Evolutionary conservation across 495 filamentous ascomycete species (phyloP), one percentile per base, ranked within the genome.

Genomic region (Neurospora sublineolata): DNA sequence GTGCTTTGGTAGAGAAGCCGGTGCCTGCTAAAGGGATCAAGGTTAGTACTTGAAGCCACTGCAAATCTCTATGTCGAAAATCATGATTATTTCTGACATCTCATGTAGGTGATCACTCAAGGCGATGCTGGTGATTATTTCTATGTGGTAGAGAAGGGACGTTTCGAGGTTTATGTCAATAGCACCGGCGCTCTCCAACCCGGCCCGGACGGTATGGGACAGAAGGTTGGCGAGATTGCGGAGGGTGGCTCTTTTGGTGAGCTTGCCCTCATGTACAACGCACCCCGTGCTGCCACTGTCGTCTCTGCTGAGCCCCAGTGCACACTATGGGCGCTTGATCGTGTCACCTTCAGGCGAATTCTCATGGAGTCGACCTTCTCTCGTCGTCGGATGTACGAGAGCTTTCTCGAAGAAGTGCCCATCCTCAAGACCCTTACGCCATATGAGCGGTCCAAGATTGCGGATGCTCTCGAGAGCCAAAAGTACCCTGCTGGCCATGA

Each of bases 341-440:
- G 95, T 39, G 87, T 98, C 68, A 99, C 95, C 6, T 99, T 99
- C 87, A 93, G 95, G 68, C 93, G 95, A 38, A 98, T 99, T 76
- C 85, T 99, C 70, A 97, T 99, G 96, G 95, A 98, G 82, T 94
- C 92, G 68, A 96, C 95, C 20, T 99, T 97, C 82, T 92, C 94
- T 77, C 92, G 94, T 38, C 89, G 95, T 72, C 91, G 94, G 74
- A 93, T 98, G 89, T 99, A 98, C 79, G 95, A 99, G 79, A 91
- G 89, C 76, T 98, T 99, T 84, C 86, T 99, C n/a, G 94, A 97
- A 78, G 94, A 97, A 82, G 94, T 99, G 6, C 91, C 92, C 0
- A 85, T 98, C n/a, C 87, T 98, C 12, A 87, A 89, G 14, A 89
- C 86, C 36, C 87, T 99, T 58, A 94, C 94, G 23, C 84, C 90